Evolutionary conservation across 2,329 filamentous ascomycete species (phyloP).

Genomic region (Claviceps humidiphila): DNA sequence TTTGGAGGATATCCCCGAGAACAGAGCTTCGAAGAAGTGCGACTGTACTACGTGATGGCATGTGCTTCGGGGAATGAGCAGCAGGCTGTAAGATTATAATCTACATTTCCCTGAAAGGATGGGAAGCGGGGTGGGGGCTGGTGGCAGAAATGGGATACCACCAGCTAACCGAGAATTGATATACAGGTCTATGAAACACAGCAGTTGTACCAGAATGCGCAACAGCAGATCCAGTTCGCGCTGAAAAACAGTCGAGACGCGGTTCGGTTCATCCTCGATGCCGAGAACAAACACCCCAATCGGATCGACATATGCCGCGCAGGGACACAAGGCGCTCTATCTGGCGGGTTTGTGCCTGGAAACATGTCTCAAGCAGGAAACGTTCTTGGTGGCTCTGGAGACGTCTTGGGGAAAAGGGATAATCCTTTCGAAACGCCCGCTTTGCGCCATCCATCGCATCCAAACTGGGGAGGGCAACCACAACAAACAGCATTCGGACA

Average conservation of each 20-base stretch:
- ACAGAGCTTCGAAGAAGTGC: slow-evolving; percentile 79
- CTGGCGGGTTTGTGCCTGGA: slow-evolving; percentile 31
- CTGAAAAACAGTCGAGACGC: slow-evolving; percentile 59
- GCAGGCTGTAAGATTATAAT: slow-evolving; percentile 29
- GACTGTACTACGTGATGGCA: slow-evolving; percentile 55
- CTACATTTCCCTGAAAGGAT: background rate
- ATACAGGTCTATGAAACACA: slow-evolving; percentile 47
- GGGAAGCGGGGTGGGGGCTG: background rate
- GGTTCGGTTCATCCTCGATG: slow-evolving; percentile 52
- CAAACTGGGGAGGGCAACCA: slow-evolving; percentile 10
- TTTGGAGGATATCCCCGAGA: slow-evolving; percentile 71
- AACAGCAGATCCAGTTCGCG: slow-evolving; percentile 60
- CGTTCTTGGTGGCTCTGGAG: slow-evolving; percentile 24
- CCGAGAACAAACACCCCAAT: slow-evolving; percentile 61
- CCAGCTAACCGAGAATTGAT: background rate
- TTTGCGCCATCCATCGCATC: slow-evolving; percentile 23
- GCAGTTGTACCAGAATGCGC: slow-evolving; percentile 47
- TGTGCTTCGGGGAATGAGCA: slow-evolving; percentile 46
- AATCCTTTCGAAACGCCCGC: slow-evolving; percentile 22
- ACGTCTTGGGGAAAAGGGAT: slow-evolving; percentile 18
- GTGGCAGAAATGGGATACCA: background rate
- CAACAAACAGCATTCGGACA: slow-evolving; percentile 26
- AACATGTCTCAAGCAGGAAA: slow-evolving; percentile 22
- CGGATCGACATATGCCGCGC: slow-evolving; percentile 49
- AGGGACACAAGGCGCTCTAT: slow-evolving; percentile 28